Evolutionary conservation across 768 basidiomycete genomes (phyloP).

Genomic region (Sporobolomyces phaffii): DNA sequence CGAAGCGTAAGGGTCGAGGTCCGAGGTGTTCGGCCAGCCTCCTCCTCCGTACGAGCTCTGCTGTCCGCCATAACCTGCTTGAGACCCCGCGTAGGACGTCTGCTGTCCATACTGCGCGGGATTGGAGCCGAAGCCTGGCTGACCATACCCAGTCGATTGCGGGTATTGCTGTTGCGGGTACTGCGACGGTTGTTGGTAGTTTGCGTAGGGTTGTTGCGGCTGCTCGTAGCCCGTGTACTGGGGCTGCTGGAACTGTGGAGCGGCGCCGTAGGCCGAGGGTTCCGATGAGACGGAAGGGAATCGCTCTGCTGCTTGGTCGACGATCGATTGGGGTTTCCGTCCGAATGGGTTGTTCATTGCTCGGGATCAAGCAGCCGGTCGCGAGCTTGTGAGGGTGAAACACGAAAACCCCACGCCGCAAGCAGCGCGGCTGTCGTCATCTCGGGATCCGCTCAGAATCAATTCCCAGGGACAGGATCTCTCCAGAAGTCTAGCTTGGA

Average conservation of each 20-base stretch:
- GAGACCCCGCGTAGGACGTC: not conserved
- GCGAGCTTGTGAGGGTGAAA: too few relatives aligned
- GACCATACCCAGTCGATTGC: not conserved
- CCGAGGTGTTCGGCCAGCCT: not conserved
- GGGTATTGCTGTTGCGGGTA: not conserved
- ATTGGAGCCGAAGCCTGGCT: too few relatives aligned
- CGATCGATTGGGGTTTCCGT: not conserved
- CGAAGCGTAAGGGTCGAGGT: slow-evolving; percentile 30
- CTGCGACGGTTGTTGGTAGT: not conserved
- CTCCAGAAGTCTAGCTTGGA: too few relatives aligned
- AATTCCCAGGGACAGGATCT: too few relatives aligned
- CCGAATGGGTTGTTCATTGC: slow-evolving; percentile 31
- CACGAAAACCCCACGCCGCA: too few relatives aligned
- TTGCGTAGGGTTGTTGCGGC: too few relatives aligned
- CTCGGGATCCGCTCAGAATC: too few relatives aligned
- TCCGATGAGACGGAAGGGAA: slow-evolving; percentile 22
- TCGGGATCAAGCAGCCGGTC: too few relatives aligned
- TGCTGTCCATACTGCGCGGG: not conserved
- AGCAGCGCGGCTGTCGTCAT: too few relatives aligned
- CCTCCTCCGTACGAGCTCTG: not conserved
- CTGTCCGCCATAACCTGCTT: not conserved
- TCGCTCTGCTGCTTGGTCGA: slow-evolving; percentile 11
- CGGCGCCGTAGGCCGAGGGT: not conserved
- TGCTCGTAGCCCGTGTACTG: slow-evolving; percentile 6
- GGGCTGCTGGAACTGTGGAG: not conserved